These are phyloP conservation scores for Tricholoma terreum DNA, from an alignment of 768 basidiomycete species.

Conservation along the genomic window DNA sequence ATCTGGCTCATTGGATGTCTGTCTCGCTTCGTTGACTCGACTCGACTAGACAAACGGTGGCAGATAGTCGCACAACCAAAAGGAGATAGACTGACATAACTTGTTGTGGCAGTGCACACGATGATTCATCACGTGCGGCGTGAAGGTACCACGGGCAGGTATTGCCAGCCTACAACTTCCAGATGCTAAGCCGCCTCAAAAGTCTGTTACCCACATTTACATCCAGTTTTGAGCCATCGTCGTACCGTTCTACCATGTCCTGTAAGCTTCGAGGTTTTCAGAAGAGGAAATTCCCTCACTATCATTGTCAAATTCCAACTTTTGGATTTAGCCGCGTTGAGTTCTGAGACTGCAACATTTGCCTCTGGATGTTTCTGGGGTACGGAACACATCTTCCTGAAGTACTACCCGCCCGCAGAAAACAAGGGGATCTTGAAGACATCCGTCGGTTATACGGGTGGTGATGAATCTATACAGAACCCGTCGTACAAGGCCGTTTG, in stretches of 20 bases:
- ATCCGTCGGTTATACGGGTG: conserved; percentile 79
- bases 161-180: no score
- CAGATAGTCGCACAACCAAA: no score
- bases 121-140: no score
- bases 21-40: no score
- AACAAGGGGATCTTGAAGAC: conserved; percentile 75
- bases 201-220: conserved; percentile 14
- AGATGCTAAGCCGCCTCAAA: conserved; percentile 29
- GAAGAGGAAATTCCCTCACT: neutral
- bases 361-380: conserved; percentile 83
- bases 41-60: no score
- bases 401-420: conserved; percentile 67
- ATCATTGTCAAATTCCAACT: neutral
- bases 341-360: conserved; percentile 42
- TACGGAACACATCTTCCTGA: conserved; percentile 80
- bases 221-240: conserved; percentile 32
- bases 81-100: no score
- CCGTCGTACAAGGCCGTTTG: conserved; percentile 80
- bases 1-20: no score
- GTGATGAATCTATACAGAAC: conserved; percentile 46
- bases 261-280: conserved; percentile 20
- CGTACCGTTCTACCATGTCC: conserved; percentile 41
- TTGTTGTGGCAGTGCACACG: no score
- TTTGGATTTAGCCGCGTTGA: conserved; percentile 13
- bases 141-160: no score